These are phyloP conservation scores for Paramecium caudatum DNA, from an alignment of 73 alveolate genomes.

Conservation along the genomic window DNA sequence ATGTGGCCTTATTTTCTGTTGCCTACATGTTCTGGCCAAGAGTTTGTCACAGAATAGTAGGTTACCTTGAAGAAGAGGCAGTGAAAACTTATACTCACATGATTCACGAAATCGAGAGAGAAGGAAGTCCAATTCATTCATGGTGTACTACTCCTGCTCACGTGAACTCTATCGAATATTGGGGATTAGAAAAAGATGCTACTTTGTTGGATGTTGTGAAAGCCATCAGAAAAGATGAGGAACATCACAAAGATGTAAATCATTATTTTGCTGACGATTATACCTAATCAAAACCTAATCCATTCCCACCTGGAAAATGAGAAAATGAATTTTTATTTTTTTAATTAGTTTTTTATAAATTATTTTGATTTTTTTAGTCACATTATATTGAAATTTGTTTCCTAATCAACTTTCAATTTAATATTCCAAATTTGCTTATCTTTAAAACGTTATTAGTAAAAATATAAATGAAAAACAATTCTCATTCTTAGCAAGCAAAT, in stretches of 20 bases:
- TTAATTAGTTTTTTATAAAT: no score
- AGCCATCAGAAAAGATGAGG: conserved; percentile 71
- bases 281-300: neutral
- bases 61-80: conserved; percentile 90
- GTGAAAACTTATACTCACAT: conserved; percentile 82
- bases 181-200: conserved; percentile 84
- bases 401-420: no score
- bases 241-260: conserved; percentile 75
- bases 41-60: conserved; percentile 86
- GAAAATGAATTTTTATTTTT: no score
- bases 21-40: conserved; percentile 81
- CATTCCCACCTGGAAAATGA: conserved; percentile 50
- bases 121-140: conserved; percentile 37
- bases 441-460: no score
- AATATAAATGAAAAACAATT: no score
- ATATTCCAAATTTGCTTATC: no score
- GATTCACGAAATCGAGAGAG: conserved; percentile 76
- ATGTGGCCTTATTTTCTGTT: conserved; percentile 72
- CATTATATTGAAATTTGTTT: no score
- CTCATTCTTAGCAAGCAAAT: no score
- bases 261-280: conserved; percentile 66
- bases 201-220: conserved; percentile 79
- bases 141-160: conserved; percentile 78
- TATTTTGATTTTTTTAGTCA: no score
- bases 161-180: conserved; percentile 81